Base-by-base conservation (phyloP, 2,329 filamentous ascomycete genomes). In the Pseudogymnoascus sp. region DNA sequence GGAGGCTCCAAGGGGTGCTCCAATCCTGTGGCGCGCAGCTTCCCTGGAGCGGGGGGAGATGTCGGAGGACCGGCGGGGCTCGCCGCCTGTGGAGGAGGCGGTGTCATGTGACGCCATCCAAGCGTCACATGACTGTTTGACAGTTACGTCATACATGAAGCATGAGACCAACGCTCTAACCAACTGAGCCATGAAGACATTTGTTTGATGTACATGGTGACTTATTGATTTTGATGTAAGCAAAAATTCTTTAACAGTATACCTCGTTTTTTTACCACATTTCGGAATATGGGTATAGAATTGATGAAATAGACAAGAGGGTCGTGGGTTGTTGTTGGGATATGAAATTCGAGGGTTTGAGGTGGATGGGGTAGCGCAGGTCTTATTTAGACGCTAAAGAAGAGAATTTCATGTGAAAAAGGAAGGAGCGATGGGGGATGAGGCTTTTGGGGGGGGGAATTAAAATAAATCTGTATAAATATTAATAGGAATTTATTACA, bases 101-200 rank as follows among this genome's bases (percentile, higher is more conserved):
- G n/a, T n/a, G n/a, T n/a, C n/a, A n/a, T n/a, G n/a, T n/a, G n/a
- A n/a, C n/a, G n/a, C n/a, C n/a, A n/a, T n/a, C n/a, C n/a, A n/a
- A n/a, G n/a, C n/a, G 23, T 23, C 23, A 45, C 41, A 45, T 45
- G 41, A 45, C 41, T 45, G 41, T 45, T 45, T 45, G 19, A 45
- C 41, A 45, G 41, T 45, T 45, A 45, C 41, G 41, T 63, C 61
- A 63, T 63, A 57, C 51, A 16, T n/a, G 28, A 21, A 28, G 25
- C 8, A 72, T 73, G 72, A 74, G 72, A 74, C 73, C 72, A 73
- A 74, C 73, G 72, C 73, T 74, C 72, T 74, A 71, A 69, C 72
- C 73, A 74, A 74, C 73, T 73, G 71, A 74, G 73, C 71, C 73
- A 74, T 71, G 68, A 73, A 74, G 71, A 74, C 72, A 37, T 31